Evolutionary conservation across 148 eudicot species (phyloP).

Genomic region (Beta vulgaris): DNA sequence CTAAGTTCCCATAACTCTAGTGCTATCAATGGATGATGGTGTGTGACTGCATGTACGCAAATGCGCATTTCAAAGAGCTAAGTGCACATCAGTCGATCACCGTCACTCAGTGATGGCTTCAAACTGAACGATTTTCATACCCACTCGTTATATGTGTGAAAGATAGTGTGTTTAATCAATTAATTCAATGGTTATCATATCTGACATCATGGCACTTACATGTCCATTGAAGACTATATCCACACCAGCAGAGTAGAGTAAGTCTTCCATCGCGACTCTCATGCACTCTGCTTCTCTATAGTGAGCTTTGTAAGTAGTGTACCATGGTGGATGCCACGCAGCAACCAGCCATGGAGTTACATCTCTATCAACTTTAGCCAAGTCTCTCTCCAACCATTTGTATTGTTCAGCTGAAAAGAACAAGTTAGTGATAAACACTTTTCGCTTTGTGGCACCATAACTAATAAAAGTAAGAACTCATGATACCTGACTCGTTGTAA

Average conservation of each 20-base stretch:
- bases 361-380: constrained; percentile 70
- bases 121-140: background rate
- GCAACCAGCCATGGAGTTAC: constrained; percentile 92
- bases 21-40: background rate
- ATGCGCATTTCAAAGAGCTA: background rate
- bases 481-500: constrained; percentile 70
- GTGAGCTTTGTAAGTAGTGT: constrained; percentile 75
- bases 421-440: background rate
- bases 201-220: constrained; percentile 46
- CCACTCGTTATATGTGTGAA: background rate
- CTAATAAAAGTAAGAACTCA: background rate
- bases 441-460: background rate
- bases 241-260: constrained; percentile 65
- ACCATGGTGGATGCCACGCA: constrained; percentile 97
- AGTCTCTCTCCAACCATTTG: constrained; percentile 89
- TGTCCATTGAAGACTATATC: constrained; percentile 92
- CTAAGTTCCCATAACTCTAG: background rate
- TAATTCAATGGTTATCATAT: background rate
- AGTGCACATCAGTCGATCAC: background rate
- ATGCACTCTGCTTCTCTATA: constrained; percentile 95
- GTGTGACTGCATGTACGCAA: background rate
- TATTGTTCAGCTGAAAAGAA: constrained; percentile 66
- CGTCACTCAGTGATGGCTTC: background rate
- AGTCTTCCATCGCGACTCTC: constrained; percentile 92
- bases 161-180: too few species aligned